Evolutionary conservation across 441 rosid species (phyloP).

Genomic region (Melastoma candidum): DNA sequence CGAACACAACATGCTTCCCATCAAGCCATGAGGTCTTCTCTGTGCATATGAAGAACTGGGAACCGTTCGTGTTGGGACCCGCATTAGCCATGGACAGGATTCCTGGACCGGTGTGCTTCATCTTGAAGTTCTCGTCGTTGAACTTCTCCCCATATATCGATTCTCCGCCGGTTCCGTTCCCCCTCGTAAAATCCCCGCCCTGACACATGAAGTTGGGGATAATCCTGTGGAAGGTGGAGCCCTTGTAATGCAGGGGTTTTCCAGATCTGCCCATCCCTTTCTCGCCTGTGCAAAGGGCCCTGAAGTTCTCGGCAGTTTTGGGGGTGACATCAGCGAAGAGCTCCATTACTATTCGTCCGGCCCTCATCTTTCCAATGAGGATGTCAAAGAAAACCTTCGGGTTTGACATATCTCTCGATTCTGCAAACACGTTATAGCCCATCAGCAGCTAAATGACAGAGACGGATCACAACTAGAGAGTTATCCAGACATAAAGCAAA

Average conservation of each 20-base stretch:
- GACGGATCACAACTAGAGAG: no score
- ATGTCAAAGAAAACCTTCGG: slow-evolving; percentile 20
- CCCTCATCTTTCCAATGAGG: slow-evolving; percentile 17
- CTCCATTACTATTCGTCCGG: slow-evolving; percentile 16
- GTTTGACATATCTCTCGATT: slow-evolving; percentile 9
- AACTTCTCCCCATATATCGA: slow-evolving; percentile 16
- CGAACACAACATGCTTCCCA: slow-evolving; percentile 19
- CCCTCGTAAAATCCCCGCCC: slow-evolving; percentile 19
- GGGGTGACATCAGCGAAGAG: slow-evolving; percentile 15
- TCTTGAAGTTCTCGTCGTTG: slow-evolving; percentile 16
- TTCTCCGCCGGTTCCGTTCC: slow-evolving; percentile 18
- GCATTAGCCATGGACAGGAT: slow-evolving; percentile 14
- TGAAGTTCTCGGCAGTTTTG: slow-evolving; percentile 13
- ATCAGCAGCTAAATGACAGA: no score
- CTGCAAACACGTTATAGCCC: neutral
- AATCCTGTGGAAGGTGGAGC: slow-evolving; percentile 12
- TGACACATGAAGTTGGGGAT: slow-evolving; percentile 20
- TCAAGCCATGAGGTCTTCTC: slow-evolving; percentile 17
- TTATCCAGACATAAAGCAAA: no score
- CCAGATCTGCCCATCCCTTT: slow-evolving; percentile 12
- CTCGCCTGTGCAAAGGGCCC: slow-evolving; percentile 18
- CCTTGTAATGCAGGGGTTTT: slow-evolving; percentile 17
- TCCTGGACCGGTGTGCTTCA: slow-evolving; percentile 8
- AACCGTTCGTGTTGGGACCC: slow-evolving; percentile 15
- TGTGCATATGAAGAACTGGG: slow-evolving; percentile 18